A percentile compares a stretch with the other conserved stretches of the same genome.
Evolutionary conservation across 352 stramenopile genomes (phyloP).

Genomic region (Aphanomyces astaci): DNA sequence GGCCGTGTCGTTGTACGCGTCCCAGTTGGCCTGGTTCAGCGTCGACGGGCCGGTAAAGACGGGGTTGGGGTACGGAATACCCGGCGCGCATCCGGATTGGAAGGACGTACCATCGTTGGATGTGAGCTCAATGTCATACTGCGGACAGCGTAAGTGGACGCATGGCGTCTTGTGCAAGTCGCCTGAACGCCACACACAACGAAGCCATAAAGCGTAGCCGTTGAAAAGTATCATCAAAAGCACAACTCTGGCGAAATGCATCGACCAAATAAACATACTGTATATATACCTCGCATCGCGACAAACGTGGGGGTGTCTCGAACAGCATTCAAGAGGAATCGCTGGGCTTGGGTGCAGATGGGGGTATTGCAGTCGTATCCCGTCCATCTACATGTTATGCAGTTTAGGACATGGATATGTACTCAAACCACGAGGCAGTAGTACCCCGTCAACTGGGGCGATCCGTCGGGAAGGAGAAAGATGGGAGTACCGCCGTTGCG

Average conservation of each 20-base stretch:
- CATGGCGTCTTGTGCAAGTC: conserved; percentile 42
- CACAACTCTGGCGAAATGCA: too few species aligned
- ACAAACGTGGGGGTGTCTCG: conserved; percentile 31
- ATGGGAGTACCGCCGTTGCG: conserved; percentile 81
- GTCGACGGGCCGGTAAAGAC: conserved; percentile 29
- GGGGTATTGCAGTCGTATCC: conserved; percentile 95
- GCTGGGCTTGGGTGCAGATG: conserved; percentile 90
- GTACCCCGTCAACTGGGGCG: conserved; percentile 86
- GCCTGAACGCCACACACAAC: not conserved
- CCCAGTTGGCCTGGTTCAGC: conserved; percentile 43
- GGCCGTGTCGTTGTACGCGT: conserved; percentile 42
- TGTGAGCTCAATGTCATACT: conserved; percentile 81
- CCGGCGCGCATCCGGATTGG: conserved; percentile 87
- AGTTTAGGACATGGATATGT: not conserved
- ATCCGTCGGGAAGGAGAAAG: conserved; percentile 87
- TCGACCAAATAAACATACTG: too few species aligned
- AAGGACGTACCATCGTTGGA: conserved; percentile 91
- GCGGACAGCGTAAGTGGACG: conserved; percentile 59
- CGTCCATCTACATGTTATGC: conserved; percentile 47
- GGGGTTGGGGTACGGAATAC: conserved; percentile 51
- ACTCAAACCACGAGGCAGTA: not conserved
- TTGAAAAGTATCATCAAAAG: too few species aligned
- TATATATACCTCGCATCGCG: conserved; percentile 46
- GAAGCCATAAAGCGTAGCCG: too few species aligned
- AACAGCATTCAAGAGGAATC: conserved; percentile 86